These are phyloP conservation scores for Eutrema salsugineum DNA, from an alignment of 441 rosid genomes.

Conservation along the genomic window DNA sequence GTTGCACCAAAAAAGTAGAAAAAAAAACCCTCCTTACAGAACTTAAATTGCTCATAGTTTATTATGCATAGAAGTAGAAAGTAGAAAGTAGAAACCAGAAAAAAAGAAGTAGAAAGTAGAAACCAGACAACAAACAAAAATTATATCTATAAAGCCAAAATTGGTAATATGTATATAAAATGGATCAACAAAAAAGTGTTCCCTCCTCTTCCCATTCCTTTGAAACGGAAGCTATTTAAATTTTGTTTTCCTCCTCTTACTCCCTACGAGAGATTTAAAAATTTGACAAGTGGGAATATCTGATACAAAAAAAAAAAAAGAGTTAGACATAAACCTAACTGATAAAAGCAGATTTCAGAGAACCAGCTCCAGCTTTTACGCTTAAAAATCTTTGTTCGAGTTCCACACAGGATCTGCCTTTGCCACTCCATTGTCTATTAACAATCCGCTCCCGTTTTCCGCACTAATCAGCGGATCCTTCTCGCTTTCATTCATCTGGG, in stretches of 20 bases:
- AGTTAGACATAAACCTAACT: background rate
- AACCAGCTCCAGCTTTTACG: slow-evolving; percentile 27
- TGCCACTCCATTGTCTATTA: slow-evolving; percentile 28
- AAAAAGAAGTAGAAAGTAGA: background rate
- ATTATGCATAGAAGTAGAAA: background rate
- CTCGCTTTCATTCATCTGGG: slow-evolving; percentile 68
- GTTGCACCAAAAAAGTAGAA: too few relatives aligned
- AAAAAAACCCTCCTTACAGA: too few relatives aligned
- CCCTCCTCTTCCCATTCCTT: background rate
- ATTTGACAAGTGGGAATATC: background rate
- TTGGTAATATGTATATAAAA: background rate
- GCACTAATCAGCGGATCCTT: slow-evolving; percentile 56
- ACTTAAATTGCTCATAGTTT: too few relatives aligned
- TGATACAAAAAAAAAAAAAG: background rate
- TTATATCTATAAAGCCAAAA: background rate
- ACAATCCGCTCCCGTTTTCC: slow-evolving; percentile 57
- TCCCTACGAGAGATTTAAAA: background rate
- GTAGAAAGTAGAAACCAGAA: background rate
- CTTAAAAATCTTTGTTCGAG: slow-evolving; percentile 75
- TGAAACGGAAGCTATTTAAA: background rate
- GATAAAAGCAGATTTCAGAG: background rate
- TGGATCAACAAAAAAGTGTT: background rate
- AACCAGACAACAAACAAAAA: background rate
- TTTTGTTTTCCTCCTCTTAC: background rate
- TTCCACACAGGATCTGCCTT: slow-evolving; percentile 56